Percentiles rank a stretch among this genome's conserved stretches.
phyloP scores from a whole-genome alignment of 139 green algal genomes.

The Chara braunii region DNA sequence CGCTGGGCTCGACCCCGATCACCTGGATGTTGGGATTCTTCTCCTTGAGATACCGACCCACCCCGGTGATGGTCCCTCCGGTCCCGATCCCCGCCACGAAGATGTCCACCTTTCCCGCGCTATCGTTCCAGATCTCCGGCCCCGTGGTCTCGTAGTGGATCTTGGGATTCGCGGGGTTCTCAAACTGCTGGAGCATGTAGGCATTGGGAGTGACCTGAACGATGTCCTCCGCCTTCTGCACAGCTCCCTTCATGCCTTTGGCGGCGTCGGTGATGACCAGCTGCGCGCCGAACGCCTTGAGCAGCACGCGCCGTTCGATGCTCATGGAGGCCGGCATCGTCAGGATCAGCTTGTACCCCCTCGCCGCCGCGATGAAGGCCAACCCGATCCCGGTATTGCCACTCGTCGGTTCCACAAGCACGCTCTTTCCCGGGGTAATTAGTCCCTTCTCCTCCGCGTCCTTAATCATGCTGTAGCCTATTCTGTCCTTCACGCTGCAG shows the following conservation, averaged over 20 bases:
- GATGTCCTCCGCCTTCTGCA: constrained; percentile 88
- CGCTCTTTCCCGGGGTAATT: constrained; percentile 84
- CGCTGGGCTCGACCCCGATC: constrained; percentile 88
- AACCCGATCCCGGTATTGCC: constrained; percentile 96
- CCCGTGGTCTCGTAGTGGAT: constrained; percentile 92
- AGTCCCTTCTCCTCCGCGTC: constrained; percentile 70
- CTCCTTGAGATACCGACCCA: constrained; percentile 82
- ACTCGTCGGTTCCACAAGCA: constrained; percentile 87
- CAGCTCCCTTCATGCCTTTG: constrained; percentile 77
- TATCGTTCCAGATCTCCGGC: constrained; percentile 89
- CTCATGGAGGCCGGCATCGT: constrained; percentile 99
- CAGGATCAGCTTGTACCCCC: constrained; percentile 92
- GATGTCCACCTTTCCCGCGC: constrained; percentile 81
- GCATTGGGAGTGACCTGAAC: constrained; percentile 57
- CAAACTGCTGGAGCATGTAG: constrained; percentile 98
- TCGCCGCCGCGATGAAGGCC: constrained; percentile 85
- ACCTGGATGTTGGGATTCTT: constrained; percentile 73
- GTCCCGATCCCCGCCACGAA: constrained; percentile 86
- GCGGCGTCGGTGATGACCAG: constrained; percentile 54
- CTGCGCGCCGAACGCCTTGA: constrained; percentile 66
- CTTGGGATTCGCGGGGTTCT: constrained; percentile 89
- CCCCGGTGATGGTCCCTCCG: constrained; percentile 91
- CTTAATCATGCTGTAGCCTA: constrained; percentile 82
- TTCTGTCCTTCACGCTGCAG: constrained; percentile 67
- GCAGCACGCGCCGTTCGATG: constrained; percentile 83